phyloP scores from a whole-genome alignment of 768 basidiomycete genomes.

The Russula olivacea region DNA sequence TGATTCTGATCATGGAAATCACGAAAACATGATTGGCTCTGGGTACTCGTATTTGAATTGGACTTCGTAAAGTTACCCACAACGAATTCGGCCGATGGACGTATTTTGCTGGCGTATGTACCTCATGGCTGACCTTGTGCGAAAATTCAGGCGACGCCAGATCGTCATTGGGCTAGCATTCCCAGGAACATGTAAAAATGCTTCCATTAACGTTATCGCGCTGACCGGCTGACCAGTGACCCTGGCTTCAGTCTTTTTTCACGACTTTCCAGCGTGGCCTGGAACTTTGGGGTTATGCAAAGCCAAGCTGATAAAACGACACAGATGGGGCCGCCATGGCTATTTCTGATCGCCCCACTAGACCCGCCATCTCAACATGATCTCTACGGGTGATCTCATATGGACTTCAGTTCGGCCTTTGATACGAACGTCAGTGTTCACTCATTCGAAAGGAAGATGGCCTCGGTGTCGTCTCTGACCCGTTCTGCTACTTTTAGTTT shows the following conservation, averaged over 20 bases:
- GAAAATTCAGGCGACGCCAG: background rate
- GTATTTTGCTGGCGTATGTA: background rate
- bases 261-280: background rate
- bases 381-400: slow-evolving; percentile 10
- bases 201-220: background rate
- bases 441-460: background rate
- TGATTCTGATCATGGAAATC: too few relatives aligned
- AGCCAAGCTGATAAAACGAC: background rate
- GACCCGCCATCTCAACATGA: slow-evolving; percentile 3
- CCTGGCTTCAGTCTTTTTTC: background rate
- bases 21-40: background rate
- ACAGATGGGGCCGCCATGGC: background rate
- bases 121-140: background rate
- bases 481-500: slow-evolving; percentile 35
- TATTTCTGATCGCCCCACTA: background rate
- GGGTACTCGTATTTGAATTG: background rate
- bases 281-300: background rate
- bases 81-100: too few relatives aligned
- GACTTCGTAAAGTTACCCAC: too few relatives aligned
- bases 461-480: background rate
- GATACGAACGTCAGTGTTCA: slow-evolving; percentile 6
- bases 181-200: background rate
- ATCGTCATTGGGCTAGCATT: background rate
- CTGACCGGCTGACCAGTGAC: too few relatives aligned
- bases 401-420: slow-evolving; percentile 8